Evolutionary conservation across 2,329 filamentous ascomycete species (phyloP), one percentile per base, ranked within the genome.

Genomic region (Penicillium polonicum): DNA sequence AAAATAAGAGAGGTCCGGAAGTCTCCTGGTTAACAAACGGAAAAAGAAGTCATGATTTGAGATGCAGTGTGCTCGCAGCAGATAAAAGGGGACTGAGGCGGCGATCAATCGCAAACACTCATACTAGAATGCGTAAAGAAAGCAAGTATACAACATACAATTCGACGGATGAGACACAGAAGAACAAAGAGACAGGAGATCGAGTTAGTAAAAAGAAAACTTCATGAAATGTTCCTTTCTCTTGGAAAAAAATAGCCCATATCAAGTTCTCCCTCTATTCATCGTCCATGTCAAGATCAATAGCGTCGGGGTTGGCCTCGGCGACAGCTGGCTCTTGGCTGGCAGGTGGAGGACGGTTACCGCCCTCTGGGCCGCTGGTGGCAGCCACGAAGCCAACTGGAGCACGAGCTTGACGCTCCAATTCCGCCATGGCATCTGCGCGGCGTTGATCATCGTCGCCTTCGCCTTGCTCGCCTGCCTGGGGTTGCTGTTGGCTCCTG

Each of bases 351-450:
- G 75, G 69, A 10, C 78, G 76, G 65, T 85, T 83, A 23, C 85
- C 85, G 13, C 83, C 86, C 67, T 88, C 83, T 2, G 88, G 84
- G 1, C 87, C 90, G 38, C 86, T 89, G 70, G 86, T 94, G 29
- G 94, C 90, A 23, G 92, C 88, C 31, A 99, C 93, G 69, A 99
- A 99, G 23, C 94, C 94, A 25, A 88, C 85, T 0, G 93, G 92
- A 6, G 92, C 93, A 57, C 88, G 83, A n/a, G 91, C 88, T 74
- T 97, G 90, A 64, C 91, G 84, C 74, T 97, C 93, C 60, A 97
- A 80, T 23, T 88, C 89, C 41, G 88, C 90, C 91, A 97, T 97
- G 23, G 92, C 91, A 75, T 97, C 92, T 4, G 83, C 83, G 39
- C 83, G 80, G 23, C 75, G 75, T 56, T 76, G 76, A 25, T 77